These are phyloP conservation scores for Coffea eugenioides DNA, from an alignment of 257 asterid species.

Conservation along the genomic window DNA sequence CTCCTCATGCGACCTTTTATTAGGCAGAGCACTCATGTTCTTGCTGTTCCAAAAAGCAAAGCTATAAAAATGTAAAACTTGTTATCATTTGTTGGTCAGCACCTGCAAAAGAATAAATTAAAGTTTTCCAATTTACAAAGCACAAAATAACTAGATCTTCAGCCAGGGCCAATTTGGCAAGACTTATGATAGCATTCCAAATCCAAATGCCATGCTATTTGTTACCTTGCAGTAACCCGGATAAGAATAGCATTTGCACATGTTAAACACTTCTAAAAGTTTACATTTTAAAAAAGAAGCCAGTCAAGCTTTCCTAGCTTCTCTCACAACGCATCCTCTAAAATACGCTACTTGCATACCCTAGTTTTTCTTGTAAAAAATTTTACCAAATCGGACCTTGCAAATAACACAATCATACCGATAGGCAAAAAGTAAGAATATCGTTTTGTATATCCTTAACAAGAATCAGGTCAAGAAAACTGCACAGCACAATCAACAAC, in stretches of 20 bases:
- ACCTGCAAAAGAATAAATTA: background rate
- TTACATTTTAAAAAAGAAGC: background rate
- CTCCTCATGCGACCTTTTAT: constrained; percentile 76
- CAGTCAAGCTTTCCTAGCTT: too few relatives aligned
- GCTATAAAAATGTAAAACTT: background rate
- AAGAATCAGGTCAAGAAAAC: background rate
- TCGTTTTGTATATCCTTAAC: background rate
- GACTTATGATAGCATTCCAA: background rate
- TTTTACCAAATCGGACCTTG: background rate
- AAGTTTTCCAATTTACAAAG: background rate
- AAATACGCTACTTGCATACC: too few relatives aligned
- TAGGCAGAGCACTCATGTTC: constrained; percentile 72
- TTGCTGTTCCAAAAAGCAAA: constrained; percentile 1
- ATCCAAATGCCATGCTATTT: constrained; percentile 1
- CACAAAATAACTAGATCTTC: background rate
- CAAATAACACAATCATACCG: background rate
- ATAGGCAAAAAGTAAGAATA: too few relatives aligned
- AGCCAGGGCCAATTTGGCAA: background rate
- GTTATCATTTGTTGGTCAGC: constrained; percentile 2
- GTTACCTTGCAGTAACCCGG: background rate
- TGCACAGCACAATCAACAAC: background rate
- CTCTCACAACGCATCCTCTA: background rate
- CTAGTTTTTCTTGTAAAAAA: background rate
- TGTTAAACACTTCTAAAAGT: too few relatives aligned
- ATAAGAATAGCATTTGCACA: background rate